Evolutionary conservation across 2,329 filamentous ascomycete species (phyloP), one percentile per base, ranked within the genome.

Genomic region (Aspergillus sp.): DNA sequence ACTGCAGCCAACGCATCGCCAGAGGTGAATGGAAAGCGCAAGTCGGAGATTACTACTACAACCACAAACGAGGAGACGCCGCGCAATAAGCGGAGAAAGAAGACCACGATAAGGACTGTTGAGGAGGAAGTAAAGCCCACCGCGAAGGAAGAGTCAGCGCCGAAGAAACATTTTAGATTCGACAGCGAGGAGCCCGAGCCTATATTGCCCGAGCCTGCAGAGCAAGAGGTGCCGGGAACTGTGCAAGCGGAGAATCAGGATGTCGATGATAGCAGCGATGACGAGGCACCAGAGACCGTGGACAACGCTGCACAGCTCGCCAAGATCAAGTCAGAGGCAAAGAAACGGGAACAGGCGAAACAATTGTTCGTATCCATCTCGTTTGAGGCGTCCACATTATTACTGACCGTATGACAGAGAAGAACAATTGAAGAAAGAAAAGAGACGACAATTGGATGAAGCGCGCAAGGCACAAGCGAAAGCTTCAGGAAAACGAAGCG

Each of bases 151-250:
- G 57, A 60, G 50, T 34, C 64, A 49, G 64, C 54, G 7, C 63
- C 69, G 4, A 69, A 54, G 50, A 72, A 67, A 34, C 77, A 79
- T 57, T 69, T 79, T 45, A 73, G 77, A 54, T 80, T 80, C 57
- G 78, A 68, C 38, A 80, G 76, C 60, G 78, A 80, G 63, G 79
- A 80, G 23, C 76, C 76, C 30, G 79, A 80, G 23, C 76, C 76
- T 28, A 68, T 58, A 25, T 7, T 69, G 25, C 71, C 68, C 1
- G 61, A 68, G 23, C 60, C 67, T 46, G 61, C 61, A 49, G 60
- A 63, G 46, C 55, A 53, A 2, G 69, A 74, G 51, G 63, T 69
- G 43, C 60, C 63, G 3, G 59, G 64, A 23, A 62, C 72, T 53
- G 62, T 63, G 31, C 59, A 67, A 46, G 57, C 64, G 30, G 64